phyloP scores from a whole-genome alignment of 805 yeast species.

The Ogataea angusta region DNA sequence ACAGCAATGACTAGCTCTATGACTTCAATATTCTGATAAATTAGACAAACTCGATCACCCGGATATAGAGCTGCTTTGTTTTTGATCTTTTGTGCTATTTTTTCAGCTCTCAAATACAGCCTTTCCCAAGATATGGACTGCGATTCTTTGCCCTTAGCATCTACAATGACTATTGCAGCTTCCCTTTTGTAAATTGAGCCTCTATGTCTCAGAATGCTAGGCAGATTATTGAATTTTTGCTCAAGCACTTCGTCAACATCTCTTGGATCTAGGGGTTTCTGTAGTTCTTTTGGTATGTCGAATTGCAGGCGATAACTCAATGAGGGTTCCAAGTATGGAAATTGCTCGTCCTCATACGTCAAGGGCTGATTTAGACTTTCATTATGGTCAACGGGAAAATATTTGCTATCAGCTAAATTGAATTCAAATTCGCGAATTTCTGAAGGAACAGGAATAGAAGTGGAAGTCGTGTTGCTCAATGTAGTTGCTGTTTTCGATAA shows the following conservation, averaged over 20 bases:
- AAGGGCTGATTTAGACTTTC: conserved; percentile 14
- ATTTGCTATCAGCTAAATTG: conserved; percentile 5
- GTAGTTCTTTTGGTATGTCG: conserved; percentile 37
- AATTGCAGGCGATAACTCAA: not conserved
- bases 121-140: conserved; percentile 85
- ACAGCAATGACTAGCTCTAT: conserved; percentile 83
- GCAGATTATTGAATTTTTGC: conserved; percentile 57
- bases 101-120: conserved; percentile 75
- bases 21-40: conserved; percentile 81
- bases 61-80: conserved; percentile 70
- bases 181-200: conserved; percentile 64
- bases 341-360: conserved; percentile 15
- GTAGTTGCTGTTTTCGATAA: conserved; percentile 12
- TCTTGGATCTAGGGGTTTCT: conserved; percentile 64
- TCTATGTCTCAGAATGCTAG: conserved; percentile 69
- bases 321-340: conserved; percentile 1
- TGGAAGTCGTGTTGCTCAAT: conserved; percentile 15
- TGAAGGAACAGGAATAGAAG: conserved; percentile 15
- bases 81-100: conserved; percentile 78
- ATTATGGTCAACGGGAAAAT: conserved; percentile 12
- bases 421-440: conserved; percentile 16
- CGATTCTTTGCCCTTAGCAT: conserved; percentile 76
- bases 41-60: conserved; percentile 78
- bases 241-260: conserved; percentile 36
- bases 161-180: conserved; percentile 69